These are phyloP conservation scores for Prunus mongolica DNA, from an alignment of 306 rosid species.

Conservation along the genomic window DNA sequence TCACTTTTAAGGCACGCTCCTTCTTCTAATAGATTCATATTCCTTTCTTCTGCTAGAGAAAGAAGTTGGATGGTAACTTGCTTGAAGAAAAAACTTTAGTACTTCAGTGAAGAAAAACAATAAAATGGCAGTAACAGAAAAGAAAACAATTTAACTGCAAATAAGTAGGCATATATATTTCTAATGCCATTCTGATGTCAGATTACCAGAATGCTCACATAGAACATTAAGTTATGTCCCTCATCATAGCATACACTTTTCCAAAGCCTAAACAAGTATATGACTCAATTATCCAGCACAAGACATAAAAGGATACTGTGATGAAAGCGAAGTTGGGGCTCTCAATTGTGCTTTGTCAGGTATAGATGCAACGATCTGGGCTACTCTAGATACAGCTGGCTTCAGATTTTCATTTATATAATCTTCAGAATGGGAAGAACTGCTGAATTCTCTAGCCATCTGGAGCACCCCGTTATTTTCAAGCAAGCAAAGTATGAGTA, in stretches of 20 bases:
- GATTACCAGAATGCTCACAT: conserved; percentile 3
- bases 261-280: conserved; percentile 13
- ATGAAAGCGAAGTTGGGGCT: conserved; percentile 55
- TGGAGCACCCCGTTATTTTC: conserved; percentile 77
- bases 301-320: conserved; percentile 72
- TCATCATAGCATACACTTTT: conserved; percentile 6
- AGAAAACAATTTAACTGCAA: background rate
- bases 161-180: conserved; percentile 5
- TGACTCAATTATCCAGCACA: conserved; percentile 14
- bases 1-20: conserved; percentile 23
- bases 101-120: conserved; percentile 50
- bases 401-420: conserved; percentile 28
- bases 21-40: conserved; percentile 20
- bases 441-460: conserved; percentile 72
- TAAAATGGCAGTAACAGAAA: conserved; percentile 4
- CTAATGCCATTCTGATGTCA: conserved; percentile 18
- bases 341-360: conserved; percentile 86
- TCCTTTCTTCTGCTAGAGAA: conserved; percentile 59
- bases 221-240: conserved; percentile 4
- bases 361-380: conserved; percentile 78
- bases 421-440: conserved; percentile 29
- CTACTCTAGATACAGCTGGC: conserved; percentile 51
- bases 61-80: conserved; percentile 68
- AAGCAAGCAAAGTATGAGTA: conserved; percentile 69
- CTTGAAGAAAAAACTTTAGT: conserved; percentile 73